Base-by-base conservation (phyloP, 2,329 filamentous ascomycete genomes). In the Pseudogymnoascus sp. region DNA sequence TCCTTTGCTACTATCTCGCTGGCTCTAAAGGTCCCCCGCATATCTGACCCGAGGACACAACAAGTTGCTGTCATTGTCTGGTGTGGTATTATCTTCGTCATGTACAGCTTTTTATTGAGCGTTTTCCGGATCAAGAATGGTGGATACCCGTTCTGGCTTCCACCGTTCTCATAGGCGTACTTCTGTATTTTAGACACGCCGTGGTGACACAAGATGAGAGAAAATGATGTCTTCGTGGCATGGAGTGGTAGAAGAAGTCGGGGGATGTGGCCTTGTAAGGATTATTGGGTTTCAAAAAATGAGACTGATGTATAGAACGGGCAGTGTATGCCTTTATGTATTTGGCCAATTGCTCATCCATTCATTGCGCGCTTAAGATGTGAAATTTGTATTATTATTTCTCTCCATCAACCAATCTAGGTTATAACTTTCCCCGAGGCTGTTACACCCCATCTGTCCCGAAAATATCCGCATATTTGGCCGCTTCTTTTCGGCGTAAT, bases 51-150 rank as follows among this genome's bases (percentile, higher is more conserved):
- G 14, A 88, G 86, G 69, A 80, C 84, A 8, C 94, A 99, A 77
- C 88, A 94, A 74, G 78, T 94, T 38, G 88, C 89, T 36, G 87
- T 96, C 5, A 76, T 97, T 63, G 80, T 89, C 45, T 97, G 92
- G 90, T 87, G 85, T 19, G 84, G 79, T 52, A 79, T 94, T 30
- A 77, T 97, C 62, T 86, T 96, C 69, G 77, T 89, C 66, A 85
- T 92, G 77, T 97, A 97, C 80, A 96, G 92, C 79, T 94, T 96
- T 78, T 81, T 99, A 66, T 83, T 99, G 67, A 97, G 90, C 76
- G 81, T 96, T 66, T 99, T 99, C 83, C 86, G 92, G 70, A 81
- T 89, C 70, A 99, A 99, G 86, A 99, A 97, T 73, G 86, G 87
- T 35, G 91, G 91, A 23, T 99, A 99, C 76, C 92, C 92, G 14